These are phyloP conservation scores for Dactylorhiza incarnata DNA, from an alignment of 106 monocot species.

Conservation along the genomic window DNA sequence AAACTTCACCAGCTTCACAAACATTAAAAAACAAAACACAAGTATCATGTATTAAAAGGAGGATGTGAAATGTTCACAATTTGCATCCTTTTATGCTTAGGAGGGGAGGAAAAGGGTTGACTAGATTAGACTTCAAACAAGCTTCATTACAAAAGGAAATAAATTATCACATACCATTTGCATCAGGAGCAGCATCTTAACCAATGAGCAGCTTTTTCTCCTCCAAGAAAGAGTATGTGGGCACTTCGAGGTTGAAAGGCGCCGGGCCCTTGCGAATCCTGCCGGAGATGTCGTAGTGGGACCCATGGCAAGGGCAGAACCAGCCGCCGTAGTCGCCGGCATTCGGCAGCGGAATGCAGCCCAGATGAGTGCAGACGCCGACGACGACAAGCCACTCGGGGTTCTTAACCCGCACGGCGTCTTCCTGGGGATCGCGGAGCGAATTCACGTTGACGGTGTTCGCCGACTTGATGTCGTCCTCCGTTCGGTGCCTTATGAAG, in stretches of 20 bases:
- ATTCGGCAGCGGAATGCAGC: constrained; percentile 78
- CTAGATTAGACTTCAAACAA: too few species aligned
- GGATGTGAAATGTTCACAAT: too few species aligned
- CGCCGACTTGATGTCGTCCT: constrained; percentile 57
- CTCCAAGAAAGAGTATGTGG: constrained; percentile 65
- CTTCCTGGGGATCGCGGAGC: constrained; percentile 69
- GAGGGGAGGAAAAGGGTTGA: too few species aligned
- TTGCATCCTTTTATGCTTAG: too few species aligned
- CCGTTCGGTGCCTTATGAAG: constrained; percentile 63
- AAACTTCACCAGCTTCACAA: too few species aligned
- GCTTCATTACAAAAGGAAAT: too few species aligned
- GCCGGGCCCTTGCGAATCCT: constrained; percentile 88
- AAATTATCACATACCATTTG: too few species aligned
- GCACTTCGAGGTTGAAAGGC: constrained; percentile 72
- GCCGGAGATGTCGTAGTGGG: constrained; percentile 75
- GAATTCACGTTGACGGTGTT: constrained; percentile 56
- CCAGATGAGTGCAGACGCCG: constrained; percentile 75
- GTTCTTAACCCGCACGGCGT: constrained; percentile 52
- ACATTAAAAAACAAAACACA: too few species aligned
- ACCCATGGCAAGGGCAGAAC: constrained; percentile 93
- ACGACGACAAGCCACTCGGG: constrained; percentile 83
- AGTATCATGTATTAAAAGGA: too few species aligned
- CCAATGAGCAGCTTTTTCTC: constrained; percentile 73
- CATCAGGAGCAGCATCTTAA: background rate
- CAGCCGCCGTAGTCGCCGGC: constrained; percentile 78